Conservation (phyloP, 2,329 filamentous ascomycete genomes). For the Calonectria naviculata region DNA sequence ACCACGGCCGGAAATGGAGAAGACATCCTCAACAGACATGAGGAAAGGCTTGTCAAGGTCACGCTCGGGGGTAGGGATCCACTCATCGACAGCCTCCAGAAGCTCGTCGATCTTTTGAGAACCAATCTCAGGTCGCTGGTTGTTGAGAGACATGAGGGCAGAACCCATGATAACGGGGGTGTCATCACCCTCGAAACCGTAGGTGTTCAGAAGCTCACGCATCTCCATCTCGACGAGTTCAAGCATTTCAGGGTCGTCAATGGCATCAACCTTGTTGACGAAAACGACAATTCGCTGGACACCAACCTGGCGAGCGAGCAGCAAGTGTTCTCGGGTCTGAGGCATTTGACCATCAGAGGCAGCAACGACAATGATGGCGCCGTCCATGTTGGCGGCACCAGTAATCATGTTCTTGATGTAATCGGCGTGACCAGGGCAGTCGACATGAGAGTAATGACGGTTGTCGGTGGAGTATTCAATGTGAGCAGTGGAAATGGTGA, state of each 20-base stretch:
- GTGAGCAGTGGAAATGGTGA: constrained; percentile 98
- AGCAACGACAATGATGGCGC: constrained; percentile 98
- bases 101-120: constrained; percentile 90
- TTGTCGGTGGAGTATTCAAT: constrained; percentile 97
- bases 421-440: constrained; percentile 99
- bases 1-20: constrained; percentile 92
- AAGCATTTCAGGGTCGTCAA: constrained; percentile 99
- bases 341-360: constrained; percentile 99
- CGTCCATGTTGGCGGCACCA: constrained; percentile 99
- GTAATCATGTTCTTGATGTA: constrained; percentile 99
- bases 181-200: constrained; percentile 98
- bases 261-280: constrained; percentile 98
- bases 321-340: constrained; percentile 97
- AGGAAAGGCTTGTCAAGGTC: constrained; percentile 98
- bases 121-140: constrained; percentile 88
- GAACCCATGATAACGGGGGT: constrained; percentile 98
- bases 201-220: constrained; percentile 92
- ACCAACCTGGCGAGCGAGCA: constrained; percentile 97
- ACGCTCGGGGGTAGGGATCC: constrained; percentile 96
- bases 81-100: constrained; percentile 87
- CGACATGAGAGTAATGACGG: constrained; percentile 99
- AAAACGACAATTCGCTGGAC: constrained; percentile 99
- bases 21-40: constrained; percentile 96
- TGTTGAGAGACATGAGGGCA: constrained; percentile 92
- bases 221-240: constrained; percentile 99